Conservation (phyloP, 495 filamentous ascomycete species). For the Pyrenula aspistea region DNA sequence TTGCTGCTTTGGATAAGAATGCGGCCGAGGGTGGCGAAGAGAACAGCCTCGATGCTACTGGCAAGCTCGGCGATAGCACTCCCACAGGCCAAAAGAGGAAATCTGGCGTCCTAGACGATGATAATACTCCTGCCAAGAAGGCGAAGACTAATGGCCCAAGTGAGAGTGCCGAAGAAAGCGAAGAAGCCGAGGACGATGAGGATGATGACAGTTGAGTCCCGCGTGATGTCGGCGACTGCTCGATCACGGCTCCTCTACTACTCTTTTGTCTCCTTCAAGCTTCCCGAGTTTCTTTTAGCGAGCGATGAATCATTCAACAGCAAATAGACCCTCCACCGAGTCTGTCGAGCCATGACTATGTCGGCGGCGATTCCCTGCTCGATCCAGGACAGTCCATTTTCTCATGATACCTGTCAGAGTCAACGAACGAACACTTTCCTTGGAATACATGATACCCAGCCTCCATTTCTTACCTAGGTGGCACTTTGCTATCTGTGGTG, state of each 20-base stretch:
- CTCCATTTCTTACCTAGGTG: background rate
- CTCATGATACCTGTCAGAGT: too few relatives aligned
- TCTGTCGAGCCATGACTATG: too few relatives aligned
- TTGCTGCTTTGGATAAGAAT: slow-evolving; percentile 71
- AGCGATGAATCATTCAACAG: too few relatives aligned
- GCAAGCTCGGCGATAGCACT: slow-evolving; percentile 12
- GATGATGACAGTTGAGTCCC: background rate
- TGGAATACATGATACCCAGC: background rate
- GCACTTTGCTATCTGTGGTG: background rate
- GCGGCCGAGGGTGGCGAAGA: slow-evolving; percentile 18
- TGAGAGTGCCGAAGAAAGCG: slow-evolving; percentile 34
- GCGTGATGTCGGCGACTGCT: background rate
- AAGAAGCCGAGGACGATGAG: slow-evolving; percentile 20
- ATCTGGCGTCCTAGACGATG: slow-evolving; percentile 32
- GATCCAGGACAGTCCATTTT: too few relatives aligned
- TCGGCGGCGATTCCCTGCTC: too few relatives aligned
- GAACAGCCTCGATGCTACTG: slow-evolving; percentile 19
- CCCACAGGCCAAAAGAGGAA: slow-evolving; percentile 36
- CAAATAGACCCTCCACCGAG: too few relatives aligned
- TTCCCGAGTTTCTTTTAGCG: too few relatives aligned
- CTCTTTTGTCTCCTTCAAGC: too few relatives aligned
- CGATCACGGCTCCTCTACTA: background rate
- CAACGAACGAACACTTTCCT: background rate
- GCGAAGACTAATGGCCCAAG: slow-evolving; percentile 24
- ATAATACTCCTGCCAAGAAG: slow-evolving; percentile 30